These are phyloP conservation scores for Penicillium steckii DNA, from an alignment of 495 filamentous ascomycete genomes.

Conservation along the genomic window DNA sequence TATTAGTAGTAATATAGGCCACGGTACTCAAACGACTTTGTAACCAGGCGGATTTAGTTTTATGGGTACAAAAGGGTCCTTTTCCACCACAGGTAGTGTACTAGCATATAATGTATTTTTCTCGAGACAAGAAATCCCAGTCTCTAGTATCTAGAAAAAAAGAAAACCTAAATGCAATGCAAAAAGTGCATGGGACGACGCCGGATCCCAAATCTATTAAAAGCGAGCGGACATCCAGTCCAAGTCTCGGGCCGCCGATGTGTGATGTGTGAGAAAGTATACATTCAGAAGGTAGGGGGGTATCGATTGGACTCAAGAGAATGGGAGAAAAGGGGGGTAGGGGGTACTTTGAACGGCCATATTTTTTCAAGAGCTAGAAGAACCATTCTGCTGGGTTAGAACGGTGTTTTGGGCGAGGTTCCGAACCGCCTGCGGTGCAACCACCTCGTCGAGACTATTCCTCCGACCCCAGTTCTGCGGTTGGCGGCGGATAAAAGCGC, in stretches of 20 bases:
- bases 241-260: background rate
- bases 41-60: too few relatives aligned
- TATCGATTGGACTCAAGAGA: background rate
- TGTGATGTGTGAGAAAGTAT: background rate
- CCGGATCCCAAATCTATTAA: background rate
- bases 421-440: conserved; percentile 31
- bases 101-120: background rate
- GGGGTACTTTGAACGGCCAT: background rate
- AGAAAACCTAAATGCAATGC: background rate
- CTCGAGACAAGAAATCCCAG: background rate
- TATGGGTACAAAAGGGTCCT: too few relatives aligned
- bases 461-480: conserved; percentile 89
- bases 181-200: background rate
- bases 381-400: conserved; percentile 16
- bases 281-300: background rate
- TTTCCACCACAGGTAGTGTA: too few relatives aligned
- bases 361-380: conserved; percentile 11
- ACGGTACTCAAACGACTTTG: too few relatives aligned
- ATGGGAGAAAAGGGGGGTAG: conserved; percentile 1
- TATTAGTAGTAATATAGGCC: too few relatives aligned
- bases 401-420: conserved; percentile 21
- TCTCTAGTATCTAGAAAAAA: background rate
- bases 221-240: background rate
- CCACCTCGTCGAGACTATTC: conserved; percentile 61
- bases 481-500: conserved; percentile 89